phyloP scores from a whole-genome alignment of 1,284 basidiomycete species.

The Neolentinus lepideus region DNA sequence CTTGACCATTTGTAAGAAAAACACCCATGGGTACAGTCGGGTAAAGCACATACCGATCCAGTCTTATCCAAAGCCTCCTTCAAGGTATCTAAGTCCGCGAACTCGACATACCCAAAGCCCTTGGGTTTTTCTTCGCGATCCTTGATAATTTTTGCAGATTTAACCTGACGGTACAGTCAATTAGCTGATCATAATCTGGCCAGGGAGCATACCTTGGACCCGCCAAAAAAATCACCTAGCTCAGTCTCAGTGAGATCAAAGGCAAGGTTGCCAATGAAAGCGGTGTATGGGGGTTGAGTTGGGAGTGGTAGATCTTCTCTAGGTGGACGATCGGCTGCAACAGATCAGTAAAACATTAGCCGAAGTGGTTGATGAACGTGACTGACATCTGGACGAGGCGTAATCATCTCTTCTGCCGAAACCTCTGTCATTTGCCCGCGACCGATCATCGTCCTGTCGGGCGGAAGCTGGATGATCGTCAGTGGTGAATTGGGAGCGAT shows the following conservation, averaged over 20 bases:
- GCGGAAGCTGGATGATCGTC: slow-evolving; percentile 43
- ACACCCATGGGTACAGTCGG: slow-evolving; percentile 1
- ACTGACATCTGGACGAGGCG: slow-evolving; percentile 50
- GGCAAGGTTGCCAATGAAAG: slow-evolving; percentile 92
- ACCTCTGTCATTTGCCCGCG: slow-evolving; percentile 40
- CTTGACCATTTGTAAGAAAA: slow-evolving; percentile 28
- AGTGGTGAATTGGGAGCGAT: slow-evolving; percentile 12
- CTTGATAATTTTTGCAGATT: slow-evolving; percentile 88
- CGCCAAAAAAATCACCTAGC: slow-evolving; percentile 74
- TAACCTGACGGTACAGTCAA: slow-evolving; percentile 39
- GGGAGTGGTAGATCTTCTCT: slow-evolving; percentile 93
- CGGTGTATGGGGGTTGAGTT: slow-evolving; percentile 92
- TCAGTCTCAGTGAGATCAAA: slow-evolving; percentile 89
- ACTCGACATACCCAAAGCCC: slow-evolving; percentile 98
- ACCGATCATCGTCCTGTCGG: slow-evolving; percentile 49
- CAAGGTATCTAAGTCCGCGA: slow-evolving; percentile 75
- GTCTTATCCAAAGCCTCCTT: slow-evolving; percentile 73
- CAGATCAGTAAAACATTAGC: slow-evolving; percentile 4
- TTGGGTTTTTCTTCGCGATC: slow-evolving; percentile 91
- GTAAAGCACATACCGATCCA: slow-evolving; percentile 45
- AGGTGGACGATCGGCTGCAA: slow-evolving; percentile 59
- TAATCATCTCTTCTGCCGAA: slow-evolving; percentile 50
- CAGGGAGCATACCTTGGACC: slow-evolving; percentile 46
- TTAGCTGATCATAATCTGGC: background rate
- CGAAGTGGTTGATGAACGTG: slow-evolving; percentile 2